A percentile compares a stretch with the other conserved stretches of the same genome.
Conservation (phyloP, 352 stramenopile genomes). For the Globisporangium parvum region DNA sequence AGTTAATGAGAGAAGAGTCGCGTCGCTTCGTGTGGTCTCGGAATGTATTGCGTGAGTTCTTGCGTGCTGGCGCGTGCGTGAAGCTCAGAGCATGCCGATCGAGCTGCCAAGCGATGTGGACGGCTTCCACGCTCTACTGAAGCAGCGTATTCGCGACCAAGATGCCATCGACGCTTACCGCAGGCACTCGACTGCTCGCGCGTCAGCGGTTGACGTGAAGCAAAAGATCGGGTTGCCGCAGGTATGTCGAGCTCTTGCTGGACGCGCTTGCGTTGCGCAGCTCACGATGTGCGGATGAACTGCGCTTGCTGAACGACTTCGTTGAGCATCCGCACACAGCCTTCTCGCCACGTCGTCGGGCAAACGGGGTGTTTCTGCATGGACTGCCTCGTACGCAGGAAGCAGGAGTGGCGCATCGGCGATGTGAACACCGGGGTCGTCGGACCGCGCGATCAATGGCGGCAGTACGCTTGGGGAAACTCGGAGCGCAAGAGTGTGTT, state of each 20-base stretch:
- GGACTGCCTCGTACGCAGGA: constrained; percentile 61
- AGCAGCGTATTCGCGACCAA: constrained; percentile 50
- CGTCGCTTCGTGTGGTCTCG: no score
- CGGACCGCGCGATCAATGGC: constrained; percentile 59
- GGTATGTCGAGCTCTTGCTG: not conserved
- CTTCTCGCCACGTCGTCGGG: constrained; percentile 42
- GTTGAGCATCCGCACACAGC: constrained; percentile 10
- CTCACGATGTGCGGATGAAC: not conserved
- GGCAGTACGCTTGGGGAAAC: constrained; percentile 59
- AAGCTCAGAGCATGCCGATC: constrained; percentile 21
- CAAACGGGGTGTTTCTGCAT: constrained; percentile 74
- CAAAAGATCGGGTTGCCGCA: constrained; percentile 7
- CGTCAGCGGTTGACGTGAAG: constrained; percentile 7
- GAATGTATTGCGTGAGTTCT: not conserved
- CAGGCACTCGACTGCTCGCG: not conserved
- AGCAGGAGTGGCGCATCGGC: constrained; percentile 73
- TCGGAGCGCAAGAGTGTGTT: constrained; percentile 43
- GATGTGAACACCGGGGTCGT: constrained; percentile 60
- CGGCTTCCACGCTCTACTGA: constrained; percentile 43
- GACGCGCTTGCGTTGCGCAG: not conserved
- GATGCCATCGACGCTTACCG: constrained; percentile 37
- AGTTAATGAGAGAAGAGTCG: not conserved
- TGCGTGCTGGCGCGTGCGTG: not conserved
- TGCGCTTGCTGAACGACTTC: not conserved
- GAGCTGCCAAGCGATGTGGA: constrained; percentile 37